A percentile compares a stretch with the other conserved stretches of the same genome.
Conservation (phyloP, 345 rosid species). For the thale cress (Arabidopsis thaliana) region TAIR10.1 NC_003076.8:7830501-7831000, state of each 20-base stretch:
- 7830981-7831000: constrained; percentile 93
- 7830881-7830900: not conserved
- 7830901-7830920: not conserved
- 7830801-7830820: not conserved
- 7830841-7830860: not conserved
- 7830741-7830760: no score
- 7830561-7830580: constrained; percentile 58
- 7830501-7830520: constrained; percentile 10
- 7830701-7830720: no score
- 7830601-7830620: constrained; percentile 92
- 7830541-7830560: constrained; percentile 44
- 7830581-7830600: constrained; percentile 69
- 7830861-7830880: not conserved
- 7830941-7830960: constrained; percentile 98
- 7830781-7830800: not conserved
- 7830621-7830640: constrained; percentile 92
- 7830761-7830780: not conserved
- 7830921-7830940: constrained; percentile 85
- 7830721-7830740: no score
- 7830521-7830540: constrained; percentile 32
- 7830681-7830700: constrained; percentile 65
- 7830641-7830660: constrained; percentile 89
- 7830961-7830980: constrained; percentile 94
- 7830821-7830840: not conserved
- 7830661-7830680: constrained; percentile 97